Percentiles rank a stretch among this genome's conserved stretches.
Conservation (phyloP, 2,329 filamentous ascomycete genomes). For the Botrytis deweyae region DNA sequence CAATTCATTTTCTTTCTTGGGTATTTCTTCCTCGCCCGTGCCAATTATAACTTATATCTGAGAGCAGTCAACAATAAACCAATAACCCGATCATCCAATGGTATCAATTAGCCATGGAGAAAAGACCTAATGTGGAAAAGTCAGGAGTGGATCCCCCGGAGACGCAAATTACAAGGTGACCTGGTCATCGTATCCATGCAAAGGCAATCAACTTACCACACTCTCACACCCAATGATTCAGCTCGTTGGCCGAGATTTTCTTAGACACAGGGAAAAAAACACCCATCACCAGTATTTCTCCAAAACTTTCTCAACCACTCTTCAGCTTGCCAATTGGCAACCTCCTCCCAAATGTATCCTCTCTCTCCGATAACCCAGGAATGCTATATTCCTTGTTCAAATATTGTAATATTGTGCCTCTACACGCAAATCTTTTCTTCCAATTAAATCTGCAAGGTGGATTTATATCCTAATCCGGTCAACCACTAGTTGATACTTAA, state of each 20-base stretch:
- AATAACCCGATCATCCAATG: not conserved
- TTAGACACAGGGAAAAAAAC: constrained; percentile 1
- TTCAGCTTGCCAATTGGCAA: constrained; percentile 7
- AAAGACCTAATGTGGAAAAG: not conserved
- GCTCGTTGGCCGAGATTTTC: not conserved
- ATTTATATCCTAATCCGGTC: not conserved
- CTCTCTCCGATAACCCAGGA: constrained; percentile 2
- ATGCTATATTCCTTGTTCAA: constrained; percentile 2
- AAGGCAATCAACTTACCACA: not conserved
- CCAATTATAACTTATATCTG: not conserved
- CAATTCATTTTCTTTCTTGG: not conserved
- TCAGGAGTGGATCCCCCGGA: not conserved
- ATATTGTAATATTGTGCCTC: not conserved
- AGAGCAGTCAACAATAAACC: not conserved
- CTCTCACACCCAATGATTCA: not conserved
- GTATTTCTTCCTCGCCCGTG: not conserved
- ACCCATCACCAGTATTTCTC: not conserved
- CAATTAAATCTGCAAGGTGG: constrained; percentile 2
- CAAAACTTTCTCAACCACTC: constrained; percentile 5
- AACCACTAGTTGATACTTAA: constrained; percentile 9
- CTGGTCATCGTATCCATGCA: constrained; percentile 4
- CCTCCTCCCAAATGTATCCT: constrained; percentile 1
- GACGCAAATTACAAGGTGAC: not conserved
- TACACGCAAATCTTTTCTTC: not conserved
- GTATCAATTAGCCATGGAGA: not conserved